These are phyloP conservation scores for Phytophthora quininea DNA, from an alignment of 352 stramenopile species.

Conservation along the genomic window DNA sequence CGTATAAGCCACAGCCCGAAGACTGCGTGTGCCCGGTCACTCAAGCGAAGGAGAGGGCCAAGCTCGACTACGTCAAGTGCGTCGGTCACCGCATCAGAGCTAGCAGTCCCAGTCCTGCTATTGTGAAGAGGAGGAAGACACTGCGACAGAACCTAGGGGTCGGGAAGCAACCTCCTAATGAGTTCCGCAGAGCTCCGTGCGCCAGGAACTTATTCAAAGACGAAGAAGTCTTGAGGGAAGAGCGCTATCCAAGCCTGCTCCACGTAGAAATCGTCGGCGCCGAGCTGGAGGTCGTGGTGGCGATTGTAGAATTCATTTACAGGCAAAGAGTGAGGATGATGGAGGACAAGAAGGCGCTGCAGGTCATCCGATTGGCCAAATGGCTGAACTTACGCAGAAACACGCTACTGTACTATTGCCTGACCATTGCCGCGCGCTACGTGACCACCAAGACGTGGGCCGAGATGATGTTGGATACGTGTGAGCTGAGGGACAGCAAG, in stretches of 20 bases:
- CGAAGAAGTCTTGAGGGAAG: slow-evolving; percentile 5
- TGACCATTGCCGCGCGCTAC: slow-evolving; percentile 37
- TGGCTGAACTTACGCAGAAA: slow-evolving; percentile 45
- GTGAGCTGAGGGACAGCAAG: slow-evolving; percentile 21
- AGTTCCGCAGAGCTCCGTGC: slow-evolving; percentile 16
- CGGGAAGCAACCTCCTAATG: slow-evolving; percentile 14
- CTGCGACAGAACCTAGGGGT: slow-evolving; percentile 17
- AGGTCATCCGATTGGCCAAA: slow-evolving; percentile 48
- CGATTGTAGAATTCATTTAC: slow-evolving; percentile 66
- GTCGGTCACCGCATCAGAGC: neutral
- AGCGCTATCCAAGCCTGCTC: slow-evolving; percentile 20
- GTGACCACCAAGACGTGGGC: slow-evolving; percentile 56
- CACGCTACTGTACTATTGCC: slow-evolving; percentile 51
- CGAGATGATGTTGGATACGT: slow-evolving; percentile 38
- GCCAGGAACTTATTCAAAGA: slow-evolving; percentile 28
- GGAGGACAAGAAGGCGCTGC: slow-evolving; percentile 33
- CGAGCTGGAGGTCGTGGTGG: slow-evolving; percentile 46
- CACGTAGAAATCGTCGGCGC: slow-evolving; percentile 52
- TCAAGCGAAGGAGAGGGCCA: neutral
- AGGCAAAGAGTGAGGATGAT: slow-evolving; percentile 43
- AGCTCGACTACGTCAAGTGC: neutral
- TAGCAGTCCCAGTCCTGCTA: slow-evolving; percentile 11
- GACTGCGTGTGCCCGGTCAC: neutral
- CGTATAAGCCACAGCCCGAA: neutral
- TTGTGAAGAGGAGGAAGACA: slow-evolving; percentile 25